These are phyloP conservation scores for Nakazawaea molendinolei DNA, from an alignment of 805 yeast genomes.

Conservation along the genomic window DNA sequence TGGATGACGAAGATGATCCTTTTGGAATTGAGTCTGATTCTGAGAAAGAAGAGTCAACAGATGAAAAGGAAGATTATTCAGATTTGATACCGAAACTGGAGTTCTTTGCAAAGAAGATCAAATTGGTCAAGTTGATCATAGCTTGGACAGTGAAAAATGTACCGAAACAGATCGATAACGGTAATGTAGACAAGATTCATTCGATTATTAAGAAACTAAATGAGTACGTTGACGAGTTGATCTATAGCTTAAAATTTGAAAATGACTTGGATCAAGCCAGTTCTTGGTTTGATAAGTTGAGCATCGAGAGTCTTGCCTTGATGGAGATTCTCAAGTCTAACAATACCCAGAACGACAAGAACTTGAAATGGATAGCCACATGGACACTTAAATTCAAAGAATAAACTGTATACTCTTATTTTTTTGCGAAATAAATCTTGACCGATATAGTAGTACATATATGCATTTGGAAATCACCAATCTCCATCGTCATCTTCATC, in stretches of 20 bases:
- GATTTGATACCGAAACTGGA: slow-evolving; percentile 35
- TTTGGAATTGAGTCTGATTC: slow-evolving; percentile 34
- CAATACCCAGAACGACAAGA: slow-evolving; percentile 44
- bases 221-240: slow-evolving; percentile 47
- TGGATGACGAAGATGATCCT: slow-evolving; percentile 44
- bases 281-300: slow-evolving; percentile 17
- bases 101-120: slow-evolving; percentile 46
- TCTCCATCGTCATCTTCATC: slow-evolving; percentile 81
- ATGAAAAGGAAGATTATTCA: slow-evolving; percentile 10
- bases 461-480: slow-evolving; percentile 35
- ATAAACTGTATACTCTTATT: background rate
- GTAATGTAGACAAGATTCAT: slow-evolving; percentile 12
- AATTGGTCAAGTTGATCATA: slow-evolving; percentile 51
- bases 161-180: slow-evolving; percentile 26
- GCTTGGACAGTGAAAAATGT: slow-evolving; percentile 53
- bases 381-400: slow-evolving; percentile 43
- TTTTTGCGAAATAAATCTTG: background rate
- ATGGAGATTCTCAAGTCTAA: slow-evolving; percentile 35
- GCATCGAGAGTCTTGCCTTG: slow-evolving; percentile 20
- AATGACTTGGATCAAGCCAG: slow-evolving; percentile 32
- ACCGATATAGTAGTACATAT: too few relatives aligned
- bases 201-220: slow-evolving; percentile 36
- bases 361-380: slow-evolving; percentile 50
- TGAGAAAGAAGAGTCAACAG: slow-evolving; percentile 24
- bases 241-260: slow-evolving; percentile 47